phyloP scores from a whole-genome alignment of 768 basidiomycete species.

The Lactarius trivialis region DNA sequence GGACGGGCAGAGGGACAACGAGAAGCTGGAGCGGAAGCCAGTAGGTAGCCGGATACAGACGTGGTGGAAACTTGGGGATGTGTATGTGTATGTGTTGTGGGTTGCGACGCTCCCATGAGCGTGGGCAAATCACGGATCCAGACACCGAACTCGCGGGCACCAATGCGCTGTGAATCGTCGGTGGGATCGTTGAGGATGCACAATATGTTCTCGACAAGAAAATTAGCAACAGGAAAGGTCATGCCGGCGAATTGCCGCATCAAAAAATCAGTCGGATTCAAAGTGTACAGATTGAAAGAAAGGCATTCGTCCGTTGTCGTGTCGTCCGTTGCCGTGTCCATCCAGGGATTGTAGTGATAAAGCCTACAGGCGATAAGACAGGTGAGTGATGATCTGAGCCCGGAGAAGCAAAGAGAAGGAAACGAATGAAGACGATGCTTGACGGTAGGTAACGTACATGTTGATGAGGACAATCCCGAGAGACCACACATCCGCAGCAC shows the following conservation, averaged over 20 bases:
- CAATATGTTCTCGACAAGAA: no score
- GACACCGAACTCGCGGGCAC: no score
- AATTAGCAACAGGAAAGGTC: constrained; percentile 78
- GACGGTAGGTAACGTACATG: constrained; percentile 52
- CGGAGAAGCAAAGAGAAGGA: constrained; percentile 2
- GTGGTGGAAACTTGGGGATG: no score
- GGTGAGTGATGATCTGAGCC: constrained; percentile 10
- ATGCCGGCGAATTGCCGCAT: constrained; percentile 89
- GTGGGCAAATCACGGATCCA: constrained; percentile 89
- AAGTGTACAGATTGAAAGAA: constrained; percentile 76
- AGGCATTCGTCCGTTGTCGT: no score
- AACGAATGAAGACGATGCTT: constrained; percentile 8
- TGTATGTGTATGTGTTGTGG: no score
- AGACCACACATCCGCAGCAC: constrained; percentile 97
- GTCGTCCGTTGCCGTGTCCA: constrained; percentile 79
- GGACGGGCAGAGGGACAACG: no score
- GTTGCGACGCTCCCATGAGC: no score
- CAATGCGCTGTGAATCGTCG: no score
- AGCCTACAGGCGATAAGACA: constrained; percentile 46
- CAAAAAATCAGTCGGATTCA: constrained; percentile 79
- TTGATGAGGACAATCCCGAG: constrained; percentile 98
- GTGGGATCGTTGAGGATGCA: no score
- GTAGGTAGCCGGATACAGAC: no score
- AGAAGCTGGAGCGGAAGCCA: no score
- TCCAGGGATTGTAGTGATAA: constrained; percentile 98